Conservation (phyloP, 345 rosid genomes). For the Bruguiera parviflora region DNA sequence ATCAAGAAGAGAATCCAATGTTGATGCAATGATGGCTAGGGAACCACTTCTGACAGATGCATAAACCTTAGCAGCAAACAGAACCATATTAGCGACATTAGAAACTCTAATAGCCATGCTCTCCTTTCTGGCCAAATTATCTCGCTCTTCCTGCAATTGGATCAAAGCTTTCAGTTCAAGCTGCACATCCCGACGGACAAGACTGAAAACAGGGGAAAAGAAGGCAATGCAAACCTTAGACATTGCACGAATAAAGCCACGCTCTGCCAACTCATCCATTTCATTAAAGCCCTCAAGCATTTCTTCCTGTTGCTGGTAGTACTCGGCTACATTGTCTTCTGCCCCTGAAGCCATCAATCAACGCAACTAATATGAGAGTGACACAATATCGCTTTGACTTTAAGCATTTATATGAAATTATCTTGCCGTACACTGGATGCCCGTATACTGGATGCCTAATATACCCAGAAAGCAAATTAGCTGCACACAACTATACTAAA, state of each 20-base stretch:
- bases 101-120: constrained; percentile 87
- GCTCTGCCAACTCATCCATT: constrained; percentile 93
- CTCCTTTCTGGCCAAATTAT: constrained; percentile 80
- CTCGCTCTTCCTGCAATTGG: constrained; percentile 74
- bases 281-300: constrained; percentile 94
- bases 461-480: too few species aligned
- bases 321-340: constrained; percentile 87
- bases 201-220: background rate
- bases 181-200: constrained; percentile 1
- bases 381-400: too few species aligned
- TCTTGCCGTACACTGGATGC: too few species aligned
- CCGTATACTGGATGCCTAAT: too few species aligned
- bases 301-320: constrained; percentile 94
- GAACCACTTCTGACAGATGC: constrained; percentile 92
- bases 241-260: constrained; percentile 88
- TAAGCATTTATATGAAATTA: too few species aligned
- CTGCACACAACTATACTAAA: too few species aligned
- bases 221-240: constrained; percentile 52
- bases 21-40: constrained; percentile 91
- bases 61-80: constrained; percentile 90
- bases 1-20: constrained; percentile 96
- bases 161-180: constrained; percentile 13
- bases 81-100: constrained; percentile 87
- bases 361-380: background rate
- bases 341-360: constrained; percentile 51